phyloP scores from a whole-genome alignment of 129 eudicot species.

The Gnaphalium uliginosum region DNA sequence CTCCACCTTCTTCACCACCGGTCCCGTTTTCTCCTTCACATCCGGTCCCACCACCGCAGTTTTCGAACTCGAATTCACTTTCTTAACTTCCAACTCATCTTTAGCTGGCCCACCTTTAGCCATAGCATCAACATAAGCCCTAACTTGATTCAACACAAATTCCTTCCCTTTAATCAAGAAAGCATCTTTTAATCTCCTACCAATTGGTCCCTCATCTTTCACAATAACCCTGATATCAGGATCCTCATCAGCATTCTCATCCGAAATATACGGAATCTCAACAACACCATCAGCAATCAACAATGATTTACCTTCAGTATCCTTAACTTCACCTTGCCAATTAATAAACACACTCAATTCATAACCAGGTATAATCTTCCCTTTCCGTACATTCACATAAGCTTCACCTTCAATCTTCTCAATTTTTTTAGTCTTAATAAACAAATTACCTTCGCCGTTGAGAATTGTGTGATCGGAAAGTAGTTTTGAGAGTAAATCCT shows the following conservation, averaged over 20 bases:
- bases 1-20: conserved; percentile 26
- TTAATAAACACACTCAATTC: conserved; percentile 55
- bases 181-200: conserved; percentile 79
- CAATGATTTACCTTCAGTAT: conserved; percentile 40
- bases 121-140: conserved; percentile 79
- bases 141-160: conserved; percentile 64
- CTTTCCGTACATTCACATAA: conserved; percentile 86
- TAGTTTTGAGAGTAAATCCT: conserved; percentile 43
- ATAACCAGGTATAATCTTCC: conserved; percentile 93
- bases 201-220: conserved; percentile 76
- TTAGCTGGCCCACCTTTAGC: conserved; percentile 90
- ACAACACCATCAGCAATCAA: conserved; percentile 51
- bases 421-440: conserved; percentile 48
- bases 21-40: neutral
- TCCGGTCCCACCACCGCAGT: conserved; percentile 10
- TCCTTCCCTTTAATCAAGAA: conserved; percentile 64
- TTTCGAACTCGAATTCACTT: conserved; percentile 43
- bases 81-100: conserved; percentile 85
- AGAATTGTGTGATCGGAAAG: conserved; percentile 53
- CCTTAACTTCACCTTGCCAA: conserved; percentile 73
- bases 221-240: conserved; percentile 74
- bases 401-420: conserved; percentile 87
- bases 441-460: conserved; percentile 69
- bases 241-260: conserved; percentile 94
- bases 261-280: conserved; percentile 80